Conservation (phyloP, 441 rosid genomes). For the Melastoma candidum region DNA sequence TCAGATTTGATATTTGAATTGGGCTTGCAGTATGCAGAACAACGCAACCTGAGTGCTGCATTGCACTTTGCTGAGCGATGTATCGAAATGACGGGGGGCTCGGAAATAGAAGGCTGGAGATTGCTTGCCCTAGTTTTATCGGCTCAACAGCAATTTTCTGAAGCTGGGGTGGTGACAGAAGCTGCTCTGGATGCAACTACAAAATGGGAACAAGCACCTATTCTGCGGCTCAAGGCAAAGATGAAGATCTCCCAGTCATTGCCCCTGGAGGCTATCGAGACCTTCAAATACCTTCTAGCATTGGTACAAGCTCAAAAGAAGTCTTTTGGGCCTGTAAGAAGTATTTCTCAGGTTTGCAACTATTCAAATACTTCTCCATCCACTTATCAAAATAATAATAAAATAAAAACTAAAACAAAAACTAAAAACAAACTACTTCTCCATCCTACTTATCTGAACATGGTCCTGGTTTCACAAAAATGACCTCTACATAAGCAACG, state of each 20-base stretch:
- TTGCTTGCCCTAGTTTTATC: constrained; percentile 70
- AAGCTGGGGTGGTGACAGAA: constrained; percentile 79
- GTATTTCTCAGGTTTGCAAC: constrained; percentile 42
- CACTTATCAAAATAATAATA: neutral
- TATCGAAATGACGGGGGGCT: constrained; percentile 77
- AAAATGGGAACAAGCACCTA: constrained; percentile 83
- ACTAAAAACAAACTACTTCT: too few species aligned
- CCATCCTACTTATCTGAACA: too few species aligned
- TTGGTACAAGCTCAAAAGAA: constrained; percentile 88
- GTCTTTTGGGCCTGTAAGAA: constrained; percentile 57
- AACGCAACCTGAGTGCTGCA: constrained; percentile 60
- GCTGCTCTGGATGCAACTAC: constrained; percentile 93
- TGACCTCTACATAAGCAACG: too few species aligned
- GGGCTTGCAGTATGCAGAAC: constrained; percentile 84
- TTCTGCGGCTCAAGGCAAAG: constrained; percentile 79
- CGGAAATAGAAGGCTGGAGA: constrained; percentile 80
- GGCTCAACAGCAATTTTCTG: constrained; percentile 76
- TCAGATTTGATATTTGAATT: constrained; percentile 70
- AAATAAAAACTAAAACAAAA: too few species aligned
- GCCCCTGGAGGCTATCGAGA: constrained; percentile 72
- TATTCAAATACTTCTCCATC: constrained; percentile 2
- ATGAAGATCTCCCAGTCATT: constrained; percentile 55
- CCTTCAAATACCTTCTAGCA: constrained; percentile 79
- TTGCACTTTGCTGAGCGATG: constrained; percentile 55
- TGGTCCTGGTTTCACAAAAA: too few species aligned